Evolutionary conservation across 495 filamentous ascomycete genomes (phyloP), one percentile per base, ranked within the genome.

Genomic region (Neurospora terricola): DNA sequence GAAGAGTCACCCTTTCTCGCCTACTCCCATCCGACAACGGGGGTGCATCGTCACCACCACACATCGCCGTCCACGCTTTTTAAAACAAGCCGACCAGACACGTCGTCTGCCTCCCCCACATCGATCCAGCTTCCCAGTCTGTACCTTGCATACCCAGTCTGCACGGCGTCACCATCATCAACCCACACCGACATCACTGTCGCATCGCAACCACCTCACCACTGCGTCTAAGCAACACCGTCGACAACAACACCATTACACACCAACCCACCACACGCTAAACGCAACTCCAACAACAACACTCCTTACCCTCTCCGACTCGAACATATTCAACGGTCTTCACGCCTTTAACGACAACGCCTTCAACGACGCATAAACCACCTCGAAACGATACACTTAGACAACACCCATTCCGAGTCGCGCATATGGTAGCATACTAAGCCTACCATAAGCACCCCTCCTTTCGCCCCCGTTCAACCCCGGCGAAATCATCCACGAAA

Each of bases 401-500:
- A 40, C 39, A 45, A 72, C 38, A 38, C 71, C 69, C 73, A 14
- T 39, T 71, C 73, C n/a, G 69, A 66, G 71, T 77, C 73, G 73
- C 73, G 77, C 74, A 45, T 77, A 80, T 79, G 81, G 80, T 81
- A 75, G 80, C 18, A 38, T 70, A 45, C 73, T 74, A 78, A 78
- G 80, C 77, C 78, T 80, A 76, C 82, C 81, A 80, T 81, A 82
- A 82, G 73, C 76, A 73, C 71, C 54, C 70, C 73, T 69, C 38
- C 54, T 73, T 78, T 77, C 79, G 79, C 75, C 74, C 38, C 73
- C 62, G 30, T 54, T 62, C 43, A 71, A 40, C 66, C 69, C 66
- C 75, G 76, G 81, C 81, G 78, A 82, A 83, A 80, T 75, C 78
- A 79, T 76, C 81, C 54, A 66, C 54, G 54, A 81, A 85, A 87